Evolutionary conservation across 2,329 filamentous ascomycete species (phyloP).

Genomic region (Metarhizium rileyi): DNA sequence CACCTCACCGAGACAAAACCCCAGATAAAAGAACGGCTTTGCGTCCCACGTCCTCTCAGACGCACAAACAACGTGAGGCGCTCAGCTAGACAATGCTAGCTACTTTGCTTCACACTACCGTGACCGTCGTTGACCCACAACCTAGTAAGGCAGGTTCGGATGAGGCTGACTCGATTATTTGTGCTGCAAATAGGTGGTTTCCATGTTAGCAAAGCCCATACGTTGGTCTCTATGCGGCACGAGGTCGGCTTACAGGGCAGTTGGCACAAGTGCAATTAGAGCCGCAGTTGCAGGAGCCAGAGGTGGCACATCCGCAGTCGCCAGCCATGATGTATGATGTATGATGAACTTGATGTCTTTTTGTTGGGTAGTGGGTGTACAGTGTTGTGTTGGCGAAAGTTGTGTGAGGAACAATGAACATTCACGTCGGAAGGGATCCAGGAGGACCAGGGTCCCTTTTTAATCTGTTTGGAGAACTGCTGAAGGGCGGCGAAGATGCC

Average conservation of each 20-base stretch:
- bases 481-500: not conserved
- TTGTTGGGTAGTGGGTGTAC: not conserved
- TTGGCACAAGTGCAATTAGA: slow-evolving; percentile 30
- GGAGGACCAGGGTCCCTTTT: not conserved
- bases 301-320: slow-evolving; percentile 31
- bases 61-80: not conserved
- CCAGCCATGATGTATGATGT: slow-evolving; percentile 25
- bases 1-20: not conserved
- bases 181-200: slow-evolving; percentile 5
- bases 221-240: not conserved
- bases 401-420: no score
- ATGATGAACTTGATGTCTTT: slow-evolving; percentile 7
- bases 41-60: not conserved
- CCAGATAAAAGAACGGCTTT: not conserved
- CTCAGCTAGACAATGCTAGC: not conserved
- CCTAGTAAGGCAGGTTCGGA: not conserved
- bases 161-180: slow-evolving; percentile 7
- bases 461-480: not conserved
- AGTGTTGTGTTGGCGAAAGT: not conserved
- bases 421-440: not conserved
- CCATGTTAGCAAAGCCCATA: not conserved
- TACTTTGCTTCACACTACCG: not conserved
- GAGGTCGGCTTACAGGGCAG: slow-evolving; percentile 30
- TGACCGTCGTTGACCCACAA: not conserved
- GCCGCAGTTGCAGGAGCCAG: slow-evolving; percentile 33